A percentile compares a stretch with the other conserved stretches of the same genome.
These are phyloP conservation scores for Pleurozium schreberi DNA, from an alignment of 225 moss, liverwort and hornwort species.

Conservation along the genomic window DNA sequence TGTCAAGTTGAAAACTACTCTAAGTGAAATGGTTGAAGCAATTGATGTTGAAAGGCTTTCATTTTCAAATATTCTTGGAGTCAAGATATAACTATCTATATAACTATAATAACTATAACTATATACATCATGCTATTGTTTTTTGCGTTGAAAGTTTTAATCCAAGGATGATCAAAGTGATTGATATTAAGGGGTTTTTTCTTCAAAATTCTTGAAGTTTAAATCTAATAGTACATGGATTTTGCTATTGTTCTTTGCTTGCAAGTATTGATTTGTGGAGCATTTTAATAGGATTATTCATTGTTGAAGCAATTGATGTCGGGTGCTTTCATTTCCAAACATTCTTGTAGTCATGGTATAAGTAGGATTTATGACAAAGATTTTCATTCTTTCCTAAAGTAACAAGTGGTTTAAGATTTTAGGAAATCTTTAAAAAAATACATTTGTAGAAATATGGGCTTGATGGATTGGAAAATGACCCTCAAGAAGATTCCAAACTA, in stretches of 20 bases:
- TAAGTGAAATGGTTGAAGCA: not conserved
- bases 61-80: not conserved
- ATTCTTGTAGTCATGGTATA: not conserved
- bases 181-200: not conserved
- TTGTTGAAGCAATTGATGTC: too few species aligned
- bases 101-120: too few species aligned
- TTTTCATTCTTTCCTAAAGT: not conserved
- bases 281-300: too few species aligned
- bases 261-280: too few species aligned
- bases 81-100: too few species aligned
- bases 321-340: not conserved
- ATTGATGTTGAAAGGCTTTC: not conserved
- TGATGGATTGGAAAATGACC: not conserved
- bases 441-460: not conserved
- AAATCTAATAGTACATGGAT: too few species aligned
- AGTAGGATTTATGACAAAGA: not conserved
- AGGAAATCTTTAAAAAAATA: not conserved
- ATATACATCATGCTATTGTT: too few species aligned
- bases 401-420: not conserved
- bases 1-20: not conserved
- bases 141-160: too few species aligned
- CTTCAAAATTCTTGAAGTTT: too few species aligned
- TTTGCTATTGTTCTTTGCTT: too few species aligned
- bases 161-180: too few species aligned
- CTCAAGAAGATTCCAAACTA: not conserved